Evolutionary conservation across 2,329 filamentous ascomycete species (phyloP).

Genomic region (Aspergillus terreus): DNA sequence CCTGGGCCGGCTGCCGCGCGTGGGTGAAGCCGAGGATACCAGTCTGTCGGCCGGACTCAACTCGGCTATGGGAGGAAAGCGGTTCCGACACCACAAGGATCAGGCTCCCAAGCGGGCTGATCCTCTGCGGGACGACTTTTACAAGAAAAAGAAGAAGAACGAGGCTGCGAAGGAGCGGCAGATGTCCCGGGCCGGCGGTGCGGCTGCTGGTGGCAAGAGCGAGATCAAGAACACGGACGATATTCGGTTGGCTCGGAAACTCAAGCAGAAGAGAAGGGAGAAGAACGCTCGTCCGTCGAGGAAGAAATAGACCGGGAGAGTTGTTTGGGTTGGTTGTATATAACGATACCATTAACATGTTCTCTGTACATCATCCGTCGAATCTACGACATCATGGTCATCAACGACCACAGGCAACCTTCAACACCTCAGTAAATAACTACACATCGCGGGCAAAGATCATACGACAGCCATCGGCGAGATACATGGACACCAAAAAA

Average conservation of each 20-base stretch:
- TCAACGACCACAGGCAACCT: not conserved
- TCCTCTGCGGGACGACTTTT: constrained; percentile 85
- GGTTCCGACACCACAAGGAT: constrained; percentile 83
- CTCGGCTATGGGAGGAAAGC: constrained; percentile 45
- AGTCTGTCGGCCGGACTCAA: constrained; percentile 27
- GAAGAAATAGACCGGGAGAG: constrained; percentile 46
- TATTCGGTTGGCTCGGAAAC: constrained; percentile 74
- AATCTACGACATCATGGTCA: not conserved
- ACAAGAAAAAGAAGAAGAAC: constrained; percentile 84
- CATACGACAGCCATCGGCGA: not conserved
- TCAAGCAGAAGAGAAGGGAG: constrained; percentile 70
- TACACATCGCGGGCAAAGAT: not conserved
- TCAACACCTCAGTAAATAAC: not conserved
- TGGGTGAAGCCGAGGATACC: constrained; percentile 72
- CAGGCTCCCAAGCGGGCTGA: constrained; percentile 90
- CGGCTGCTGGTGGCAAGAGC: constrained; percentile 62
- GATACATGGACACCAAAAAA: not conserved
- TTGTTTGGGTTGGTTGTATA: constrained; percentile 1
- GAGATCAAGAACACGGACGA: constrained; percentile 82
- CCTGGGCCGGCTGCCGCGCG: constrained; percentile 70
- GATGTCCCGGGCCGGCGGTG: constrained; percentile 25
- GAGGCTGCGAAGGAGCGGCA: constrained; percentile 75
- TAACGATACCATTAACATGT: constrained; percentile 4
- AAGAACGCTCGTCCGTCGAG: constrained; percentile 84
- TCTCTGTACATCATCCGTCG: not conserved